These are phyloP conservation scores for Starmera dryadoides DNA, from an alignment of 805 yeast genomes.

Conservation along the genomic window DNA sequence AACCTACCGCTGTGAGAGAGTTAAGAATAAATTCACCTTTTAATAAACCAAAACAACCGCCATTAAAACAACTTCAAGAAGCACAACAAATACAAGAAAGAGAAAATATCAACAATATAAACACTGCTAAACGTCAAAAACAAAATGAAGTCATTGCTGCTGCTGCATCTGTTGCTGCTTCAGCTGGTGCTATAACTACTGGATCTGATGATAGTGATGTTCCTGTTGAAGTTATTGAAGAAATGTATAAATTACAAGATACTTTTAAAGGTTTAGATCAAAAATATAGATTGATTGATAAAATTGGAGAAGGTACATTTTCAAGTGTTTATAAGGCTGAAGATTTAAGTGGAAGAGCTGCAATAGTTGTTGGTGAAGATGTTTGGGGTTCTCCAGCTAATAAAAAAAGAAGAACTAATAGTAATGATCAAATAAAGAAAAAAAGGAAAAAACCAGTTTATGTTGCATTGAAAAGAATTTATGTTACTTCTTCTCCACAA, in stretches of 20 bases:
- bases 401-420: conserved; percentile 2
- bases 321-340: conserved; percentile 76
- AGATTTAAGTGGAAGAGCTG: conserved; percentile 30
- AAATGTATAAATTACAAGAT: conserved; percentile 45
- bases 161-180: neutral
- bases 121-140: neutral
- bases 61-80: neutral
- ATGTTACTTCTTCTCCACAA: conserved; percentile 91
- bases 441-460: conserved; percentile 25
- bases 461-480: conserved; percentile 89
- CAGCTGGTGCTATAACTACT: neutral
- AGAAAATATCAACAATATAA: conserved; percentile 2
- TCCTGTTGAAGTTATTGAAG: conserved; percentile 46
- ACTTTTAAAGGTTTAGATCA: conserved; percentile 44
- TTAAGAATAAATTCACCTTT: conserved; percentile 15
- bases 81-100: conserved; percentile 2
- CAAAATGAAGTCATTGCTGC: neutral
- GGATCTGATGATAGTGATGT: conserved; percentile 39
- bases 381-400: conserved; percentile 24
- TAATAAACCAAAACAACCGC: conserved; percentile 1
- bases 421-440: conserved; percentile 22
- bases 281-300: conserved; percentile 26
- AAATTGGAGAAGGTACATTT: conserved; percentile 84
- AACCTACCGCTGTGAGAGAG: conserved; percentile 3
- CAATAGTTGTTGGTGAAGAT: conserved; percentile 26